Evolutionary conservation across 495 filamentous ascomycete genomes (phyloP).

Genomic region (Lindgomyces ingoldianus): DNA sequence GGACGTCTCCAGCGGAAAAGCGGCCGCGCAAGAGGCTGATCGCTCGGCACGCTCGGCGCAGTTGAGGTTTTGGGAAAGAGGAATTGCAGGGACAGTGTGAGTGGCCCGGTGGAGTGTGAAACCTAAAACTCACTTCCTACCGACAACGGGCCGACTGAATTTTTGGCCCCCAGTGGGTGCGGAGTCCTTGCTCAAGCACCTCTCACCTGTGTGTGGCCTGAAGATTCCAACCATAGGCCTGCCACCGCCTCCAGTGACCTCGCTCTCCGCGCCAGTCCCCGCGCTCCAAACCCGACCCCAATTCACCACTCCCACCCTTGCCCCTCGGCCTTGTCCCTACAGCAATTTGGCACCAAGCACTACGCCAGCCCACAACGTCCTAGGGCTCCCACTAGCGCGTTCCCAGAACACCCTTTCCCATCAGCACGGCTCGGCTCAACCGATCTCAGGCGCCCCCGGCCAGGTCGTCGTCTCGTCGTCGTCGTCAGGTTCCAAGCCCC

Average conservation of each 20-base stretch:
- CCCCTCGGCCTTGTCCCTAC: neutral
- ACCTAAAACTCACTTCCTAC: slow-evolving; percentile 3
- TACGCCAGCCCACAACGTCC: slow-evolving; percentile 15
- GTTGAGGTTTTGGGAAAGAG: slow-evolving; percentile 16
- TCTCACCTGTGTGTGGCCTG: neutral
- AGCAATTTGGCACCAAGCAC: neutral
- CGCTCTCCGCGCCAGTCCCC: neutral
- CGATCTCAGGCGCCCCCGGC: slow-evolving; percentile 25
- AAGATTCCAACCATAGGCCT: neutral
- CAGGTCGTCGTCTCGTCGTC: slow-evolving; percentile 13
- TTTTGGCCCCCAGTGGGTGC: slow-evolving; percentile 4
- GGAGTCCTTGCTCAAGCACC: neutral
- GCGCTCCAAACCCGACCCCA: neutral
- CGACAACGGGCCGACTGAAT: slow-evolving; percentile 35
- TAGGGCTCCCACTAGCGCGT: neutral
- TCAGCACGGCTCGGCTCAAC: slow-evolving; percentile 36
- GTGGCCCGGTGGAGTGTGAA: slow-evolving; percentile 14
- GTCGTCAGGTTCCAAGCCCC: slow-evolving; percentile 16
- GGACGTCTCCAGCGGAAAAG: slow-evolving; percentile 18
- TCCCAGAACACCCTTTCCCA: slow-evolving; percentile 21
- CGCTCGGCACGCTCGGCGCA: slow-evolving; percentile 31
- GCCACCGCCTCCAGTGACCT: neutral
- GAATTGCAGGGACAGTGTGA: slow-evolving; percentile 9
- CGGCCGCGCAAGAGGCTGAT: slow-evolving; percentile 32
- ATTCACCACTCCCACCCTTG: neutral